These are phyloP conservation scores for Boletus bicolor DNA, from an alignment of 768 basidiomycete genomes.

Conservation along the genomic window DNA sequence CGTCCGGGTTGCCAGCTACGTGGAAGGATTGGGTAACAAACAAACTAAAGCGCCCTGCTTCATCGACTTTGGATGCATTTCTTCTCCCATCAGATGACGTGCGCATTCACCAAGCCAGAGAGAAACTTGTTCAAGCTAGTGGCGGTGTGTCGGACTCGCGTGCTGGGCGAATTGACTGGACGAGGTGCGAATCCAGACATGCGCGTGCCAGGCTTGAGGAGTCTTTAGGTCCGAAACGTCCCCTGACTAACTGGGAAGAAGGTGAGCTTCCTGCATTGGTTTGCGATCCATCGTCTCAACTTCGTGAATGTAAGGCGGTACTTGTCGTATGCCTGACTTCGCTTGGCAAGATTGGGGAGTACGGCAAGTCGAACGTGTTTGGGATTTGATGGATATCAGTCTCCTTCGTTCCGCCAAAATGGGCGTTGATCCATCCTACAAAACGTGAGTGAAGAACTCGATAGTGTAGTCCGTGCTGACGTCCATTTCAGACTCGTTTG, in stretches of 20 bases:
- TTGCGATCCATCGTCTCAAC: not conserved
- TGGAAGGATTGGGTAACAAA: slow-evolving; percentile 64
- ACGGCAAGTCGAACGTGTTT: slow-evolving; percentile 91
- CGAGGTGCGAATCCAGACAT: slow-evolving; percentile 89
- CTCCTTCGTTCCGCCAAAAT: slow-evolving; percentile 75
- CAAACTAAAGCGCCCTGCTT: slow-evolving; percentile 78
- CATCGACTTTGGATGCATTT: slow-evolving; percentile 87
- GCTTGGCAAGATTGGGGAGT: slow-evolving; percentile 93
- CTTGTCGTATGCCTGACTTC: slow-evolving; percentile 82
- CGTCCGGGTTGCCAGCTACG: slow-evolving; percentile 55
- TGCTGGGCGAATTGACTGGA: slow-evolving; percentile 84
- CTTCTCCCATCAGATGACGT: slow-evolving; percentile 89
- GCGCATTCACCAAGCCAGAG: slow-evolving; percentile 83
- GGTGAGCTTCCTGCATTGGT: slow-evolving; percentile 41
- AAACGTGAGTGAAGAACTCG: slow-evolving; percentile 60
- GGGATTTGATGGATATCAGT: slow-evolving; percentile 93
- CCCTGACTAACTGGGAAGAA: slow-evolving; percentile 92
- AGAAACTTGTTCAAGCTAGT: slow-evolving; percentile 74
- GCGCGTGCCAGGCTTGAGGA: slow-evolving; percentile 85
- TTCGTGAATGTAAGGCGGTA: slow-evolving; percentile 51
- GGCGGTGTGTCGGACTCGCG: slow-evolving; percentile 57
- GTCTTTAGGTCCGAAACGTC: slow-evolving; percentile 74
- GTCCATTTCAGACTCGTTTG: slow-evolving; percentile 65
- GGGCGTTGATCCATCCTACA: slow-evolving; percentile 83
- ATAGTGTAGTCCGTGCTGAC: not conserved